These are phyloP conservation scores for Hericium rajendrae DNA, from an alignment of 768 basidiomycete genomes.

Conservation along the genomic window DNA sequence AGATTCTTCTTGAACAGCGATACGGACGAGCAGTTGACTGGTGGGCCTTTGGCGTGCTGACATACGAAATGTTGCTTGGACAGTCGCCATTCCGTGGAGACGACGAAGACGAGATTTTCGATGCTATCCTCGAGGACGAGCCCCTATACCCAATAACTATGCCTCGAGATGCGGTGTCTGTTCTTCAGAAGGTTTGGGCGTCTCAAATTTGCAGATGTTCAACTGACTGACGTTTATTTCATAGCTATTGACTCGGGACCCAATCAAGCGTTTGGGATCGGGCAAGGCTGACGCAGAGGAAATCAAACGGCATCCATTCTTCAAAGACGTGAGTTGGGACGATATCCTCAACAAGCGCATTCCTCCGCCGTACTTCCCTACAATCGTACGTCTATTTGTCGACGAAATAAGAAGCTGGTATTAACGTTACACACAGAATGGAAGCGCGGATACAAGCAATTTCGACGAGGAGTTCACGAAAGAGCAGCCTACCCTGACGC, in stretches of 20 bases:
- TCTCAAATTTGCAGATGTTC: conserved; percentile 1
- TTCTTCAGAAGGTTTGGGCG: conserved; percentile 74
- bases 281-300: conserved; percentile 91
- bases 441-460: conserved; percentile 82
- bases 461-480: conserved; percentile 96
- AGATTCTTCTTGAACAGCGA: conserved; percentile 98
- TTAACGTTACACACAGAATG: conserved; percentile 39
- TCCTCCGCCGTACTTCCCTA: conserved; percentile 95
- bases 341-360: conserved; percentile 97
- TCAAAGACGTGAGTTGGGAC: conserved; percentile 96
- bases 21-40: conserved; percentile 98
- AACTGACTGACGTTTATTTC: background rate
- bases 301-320: conserved; percentile 96
- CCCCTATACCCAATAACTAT: conserved; percentile 98
- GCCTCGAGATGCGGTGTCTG: conserved; percentile 94
- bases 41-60: conserved; percentile 99
- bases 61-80: conserved; percentile 97
- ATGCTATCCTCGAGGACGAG: conserved; percentile 97
- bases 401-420: too few species aligned
- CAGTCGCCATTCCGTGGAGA: conserved; percentile 99
- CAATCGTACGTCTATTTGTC: conserved; percentile 53
- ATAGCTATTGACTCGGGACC: conserved; percentile 89
- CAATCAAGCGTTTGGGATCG: conserved; percentile 81
- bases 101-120: conserved; percentile 99
- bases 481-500: conserved; percentile 95